These are phyloP conservation scores for Rhizoclosmatium hyalinum DNA, from an alignment of 371 early-diverging fungal genomes.

Conservation along the genomic window DNA sequence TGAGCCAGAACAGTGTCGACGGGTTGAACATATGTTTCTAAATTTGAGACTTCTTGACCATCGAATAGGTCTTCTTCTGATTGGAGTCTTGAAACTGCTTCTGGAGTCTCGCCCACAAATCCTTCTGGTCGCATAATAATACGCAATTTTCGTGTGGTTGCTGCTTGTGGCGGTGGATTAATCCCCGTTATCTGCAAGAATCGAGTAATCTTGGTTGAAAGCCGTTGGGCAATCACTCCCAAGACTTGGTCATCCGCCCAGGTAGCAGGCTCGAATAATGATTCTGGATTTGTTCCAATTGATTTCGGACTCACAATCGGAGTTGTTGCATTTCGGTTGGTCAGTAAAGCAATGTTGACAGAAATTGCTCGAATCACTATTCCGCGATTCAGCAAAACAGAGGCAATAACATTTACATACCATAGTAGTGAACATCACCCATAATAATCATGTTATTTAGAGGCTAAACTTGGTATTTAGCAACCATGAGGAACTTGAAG, in stretches of 20 bases:
- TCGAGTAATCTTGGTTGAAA: slow-evolving; percentile 20
- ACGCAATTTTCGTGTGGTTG: slow-evolving; percentile 35
- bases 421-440: slow-evolving; percentile 78
- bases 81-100: not conserved
- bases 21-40: slow-evolving; percentile 8
- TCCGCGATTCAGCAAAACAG: too few relatives aligned
- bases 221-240: slow-evolving; percentile 5
- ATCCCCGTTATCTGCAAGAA: slow-evolving; percentile 28
- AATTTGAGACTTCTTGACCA: slow-evolving; percentile 4
- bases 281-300: not conserved
- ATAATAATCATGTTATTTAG: slow-evolving; percentile 79
- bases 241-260: slow-evolving; percentile 26
- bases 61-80: not conserved
- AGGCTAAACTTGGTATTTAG: slow-evolving; percentile 51
- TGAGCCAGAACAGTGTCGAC: slow-evolving; percentile 23
- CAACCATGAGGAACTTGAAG: slow-evolving; percentile 1
- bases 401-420: not conserved
- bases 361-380: slow-evolving; percentile 36
- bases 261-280: not conserved
- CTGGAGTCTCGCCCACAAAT: slow-evolving; percentile 20
- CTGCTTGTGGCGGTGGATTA: not conserved
- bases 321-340: slow-evolving; percentile 12
- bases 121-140: slow-evolving; percentile 47
- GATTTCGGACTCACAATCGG: not conserved
- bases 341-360: slow-evolving; percentile 37